Base-by-base conservation (phyloP, 495 filamentous ascomycete species). In the Daldinia decipiens region DNA sequence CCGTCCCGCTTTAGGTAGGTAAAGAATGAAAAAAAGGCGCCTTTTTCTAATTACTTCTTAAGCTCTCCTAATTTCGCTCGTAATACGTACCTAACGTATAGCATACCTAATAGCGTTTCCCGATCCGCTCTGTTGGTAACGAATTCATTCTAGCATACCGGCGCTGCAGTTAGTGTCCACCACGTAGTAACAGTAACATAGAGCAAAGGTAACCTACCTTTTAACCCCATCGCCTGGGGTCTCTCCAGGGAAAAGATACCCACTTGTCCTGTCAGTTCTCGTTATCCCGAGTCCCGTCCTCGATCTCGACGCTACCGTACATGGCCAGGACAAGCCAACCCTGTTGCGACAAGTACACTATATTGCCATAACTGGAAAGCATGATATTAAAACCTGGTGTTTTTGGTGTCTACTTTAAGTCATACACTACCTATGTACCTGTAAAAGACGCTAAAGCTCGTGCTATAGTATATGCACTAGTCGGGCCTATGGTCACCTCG, bases 191-290 rank as follows among this genome's bases (percentile, higher is more conserved):
- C 43, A 45, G 43, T 55, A 40, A 19, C 59, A 62, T 38, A 45
- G 15, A 54, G 58, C 12, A 13, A 32, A 19, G 13, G 51, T 47
- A 64, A 53, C 36, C 36, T 64, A 60, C 54, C 36, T 53, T 21
- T 40, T 65, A 39, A 61, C 56, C 62, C 51, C 55, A 60, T 61
- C 39, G 60, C 45, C 43, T 65, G 43, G 68, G 59, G 15, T 50
- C 17, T 57, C 64, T 47, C 19, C 45, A 31, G 26, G 57, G 40
- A 27, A 19, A 21, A 47, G 19, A 62, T 72, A 72, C 69, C 69
- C 69, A 67, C 69, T 72, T 72, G 59, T 72, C 59, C 59, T 67
- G 69, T 67, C 69, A 72, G 59, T 67, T 63, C 45, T 67, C 68
- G 57, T 43, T 55, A 31, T 67, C 59, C 62, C 54, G 29, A 63